Percentiles rank a stretch among this genome's conserved stretches.
Conservation (phyloP, 768 basidiomycete genomes). For the Mycena vitilis region DNA sequence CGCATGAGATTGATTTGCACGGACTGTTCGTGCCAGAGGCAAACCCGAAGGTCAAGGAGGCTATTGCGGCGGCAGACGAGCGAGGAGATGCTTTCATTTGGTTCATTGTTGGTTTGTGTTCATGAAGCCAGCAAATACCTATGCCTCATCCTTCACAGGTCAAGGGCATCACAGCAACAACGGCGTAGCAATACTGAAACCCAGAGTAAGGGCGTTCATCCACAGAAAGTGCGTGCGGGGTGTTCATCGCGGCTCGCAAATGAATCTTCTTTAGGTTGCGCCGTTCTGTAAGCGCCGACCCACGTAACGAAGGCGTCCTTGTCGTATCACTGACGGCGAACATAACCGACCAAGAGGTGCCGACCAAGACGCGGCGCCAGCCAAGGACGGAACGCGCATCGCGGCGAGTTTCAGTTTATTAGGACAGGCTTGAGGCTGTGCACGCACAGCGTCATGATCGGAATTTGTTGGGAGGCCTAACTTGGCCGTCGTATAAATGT, state of each 20-base stretch:
- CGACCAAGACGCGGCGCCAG: neutral
- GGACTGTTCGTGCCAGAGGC: constrained; percentile 29
- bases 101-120: constrained; percentile 31
- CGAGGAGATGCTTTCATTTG: constrained; percentile 8
- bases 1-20: constrained; percentile 24
- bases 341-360: neutral
- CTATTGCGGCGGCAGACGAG: constrained; percentile 1
- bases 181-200: constrained; percentile 16
- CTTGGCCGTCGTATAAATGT: constrained; percentile 1
- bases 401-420: constrained; percentile 18
- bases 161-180: constrained; percentile 16
- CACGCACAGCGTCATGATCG: neutral
- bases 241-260: neutral
- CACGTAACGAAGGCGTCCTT: constrained; percentile 22
- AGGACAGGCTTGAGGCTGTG: constrained; percentile 7
- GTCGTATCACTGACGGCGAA: constrained; percentile 23
- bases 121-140: neutral
- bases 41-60: constrained; percentile 14
- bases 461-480: neutral
- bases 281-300: neutral
- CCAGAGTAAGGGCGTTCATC: constrained; percentile 11
- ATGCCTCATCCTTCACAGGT: constrained; percentile 13
- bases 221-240: neutral
- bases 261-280: constrained; percentile 14
- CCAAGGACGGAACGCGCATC: neutral